Base-by-base conservation (phyloP, 2,329 filamentous ascomycete genomes). In the Fusarium acutatum region DNA sequence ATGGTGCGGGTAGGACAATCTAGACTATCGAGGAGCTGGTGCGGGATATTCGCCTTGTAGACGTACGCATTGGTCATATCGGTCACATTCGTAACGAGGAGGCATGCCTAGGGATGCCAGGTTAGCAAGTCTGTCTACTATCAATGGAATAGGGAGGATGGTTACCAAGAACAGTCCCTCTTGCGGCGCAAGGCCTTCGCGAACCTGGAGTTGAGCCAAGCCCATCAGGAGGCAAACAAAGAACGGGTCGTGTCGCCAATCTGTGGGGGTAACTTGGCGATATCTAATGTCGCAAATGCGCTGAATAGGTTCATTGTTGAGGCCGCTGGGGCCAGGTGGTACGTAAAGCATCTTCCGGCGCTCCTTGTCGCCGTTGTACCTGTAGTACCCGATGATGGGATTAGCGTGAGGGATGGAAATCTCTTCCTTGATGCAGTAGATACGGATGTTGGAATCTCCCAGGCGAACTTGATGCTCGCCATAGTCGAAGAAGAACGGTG, bases 391-490 rank as follows among this genome's bases (percentile, higher is more conserved):
- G 1, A 38, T 38, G 8, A 38, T 49, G 28, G 46, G 43, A 28
- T 28, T 13, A 10, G 40, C 40, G 15, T 17, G 6, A n/a, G 40
- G 40, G 14, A 43, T 24, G n/a, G 9, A 43, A 24, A 24, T 17
- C 4, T 24, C n/a, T 3, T 24, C 0, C 24, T 26, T 6, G 24
- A 44, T 26, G 9, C 12, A 0, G 43, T 44, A 44, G 43, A 20
- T 9, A 5, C 0, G 0, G 24, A 44, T 18, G 0, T 44, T 1
- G 7, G 43, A 44, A 26, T 44, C 6, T 2, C 24, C 8, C 43
- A 44, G 43, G 7, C 3, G 43, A 44, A 44, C 18, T 24, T 10
- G 43, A 20, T 20, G 2, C 11, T 7, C 2, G 24, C 43, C 43
- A 5, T 44, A 44, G 24, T 26, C 10, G n/a, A 43, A 43, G 6